Base-by-base conservation (phyloP, 2,329 filamentous ascomycete species). In the Endothia cerciana region DNA sequence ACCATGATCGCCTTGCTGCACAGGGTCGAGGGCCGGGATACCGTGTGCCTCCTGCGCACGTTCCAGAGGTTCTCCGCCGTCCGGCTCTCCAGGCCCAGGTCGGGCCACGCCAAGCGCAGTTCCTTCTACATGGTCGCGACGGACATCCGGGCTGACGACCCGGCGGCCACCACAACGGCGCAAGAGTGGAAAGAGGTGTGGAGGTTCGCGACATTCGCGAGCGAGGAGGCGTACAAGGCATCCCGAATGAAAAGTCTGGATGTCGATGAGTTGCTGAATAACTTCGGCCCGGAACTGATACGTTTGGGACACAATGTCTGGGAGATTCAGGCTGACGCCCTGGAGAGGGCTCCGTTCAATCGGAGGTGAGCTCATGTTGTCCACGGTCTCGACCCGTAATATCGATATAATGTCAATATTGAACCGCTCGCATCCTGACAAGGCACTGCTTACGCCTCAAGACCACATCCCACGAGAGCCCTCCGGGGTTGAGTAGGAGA, bases 71-170 rank as follows among this genome's bases (percentile, higher is more conserved):
- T 87, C 63, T 74, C 81, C 0, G 55, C 71, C 0, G 70, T 86
- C 0, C 51, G 65, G 28, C 68, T 85, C 0, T 81, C 78, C 71
- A 87, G 87, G 70, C 82, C 81, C 0, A 68, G 8, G 1, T 71
- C 8, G 1, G 69, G 65, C 2, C 82, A 87, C 65, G 71, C 69
- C 1, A 81, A 73, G 25, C 73, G 79, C 4, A 82, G 80, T 0
- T 85, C 83, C 0, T 87, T 86, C 68, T 87, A 87, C 70, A 74
- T 86, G 70, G 67, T 87, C 11, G 83, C 83, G 1, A 78, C 72
- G 1, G 69, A 79, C 3, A 73, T 87, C 0, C 73, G 77, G 51
- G 73, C 74, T 5, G 49, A 72, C 3, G 66, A 68, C 22, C 53
- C 69, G 0, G 72, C 75, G 38, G 82, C 81, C 0, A 2, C 71